phyloP scores from a whole-genome alignment of 2,329 filamentous ascomycete genomes.

The Corinectria fuckeliana region DNA sequence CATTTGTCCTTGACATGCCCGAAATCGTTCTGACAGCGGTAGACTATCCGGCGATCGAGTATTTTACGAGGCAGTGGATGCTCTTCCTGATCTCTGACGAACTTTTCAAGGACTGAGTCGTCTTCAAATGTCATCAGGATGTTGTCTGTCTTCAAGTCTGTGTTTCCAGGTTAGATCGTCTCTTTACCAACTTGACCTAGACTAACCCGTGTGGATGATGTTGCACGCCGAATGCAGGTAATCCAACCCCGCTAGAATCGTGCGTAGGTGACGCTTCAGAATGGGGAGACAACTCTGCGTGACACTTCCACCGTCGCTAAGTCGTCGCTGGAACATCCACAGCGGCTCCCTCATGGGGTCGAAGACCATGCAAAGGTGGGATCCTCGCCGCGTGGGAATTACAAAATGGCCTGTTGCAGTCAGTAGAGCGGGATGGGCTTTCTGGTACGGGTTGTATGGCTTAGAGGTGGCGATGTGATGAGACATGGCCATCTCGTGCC shows the following conservation, averaged over 20 bases:
- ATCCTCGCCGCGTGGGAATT: constrained; percentile 36
- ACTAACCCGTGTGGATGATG: constrained; percentile 52
- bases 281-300: constrained; percentile 31
- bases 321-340: constrained; percentile 45
- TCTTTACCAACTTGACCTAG: not conserved
- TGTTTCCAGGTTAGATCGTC: not conserved
- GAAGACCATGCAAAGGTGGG: constrained; percentile 47
- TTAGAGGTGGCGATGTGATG: constrained; percentile 16
- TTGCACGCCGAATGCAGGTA: constrained; percentile 50
- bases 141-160: constrained; percentile 35
- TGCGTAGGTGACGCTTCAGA: constrained; percentile 44
- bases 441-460: constrained; percentile 29
- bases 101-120: constrained; percentile 25
- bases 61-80: constrained; percentile 21
- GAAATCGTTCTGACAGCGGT: constrained; percentile 28
- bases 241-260: constrained; percentile 48
- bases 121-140: constrained; percentile 34
- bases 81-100: constrained; percentile 21
- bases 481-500: constrained; percentile 28
- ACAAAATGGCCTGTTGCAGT: constrained; percentile 42
- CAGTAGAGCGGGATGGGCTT: constrained; percentile 39
- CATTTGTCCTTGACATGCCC: constrained; percentile 14
- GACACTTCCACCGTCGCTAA: constrained; percentile 39
- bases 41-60: constrained; percentile 16
- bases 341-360: constrained; percentile 47